phyloP scores from a whole-genome alignment of 2,329 filamentous ascomycete genomes.

The Aureobasidium vineae region DNA sequence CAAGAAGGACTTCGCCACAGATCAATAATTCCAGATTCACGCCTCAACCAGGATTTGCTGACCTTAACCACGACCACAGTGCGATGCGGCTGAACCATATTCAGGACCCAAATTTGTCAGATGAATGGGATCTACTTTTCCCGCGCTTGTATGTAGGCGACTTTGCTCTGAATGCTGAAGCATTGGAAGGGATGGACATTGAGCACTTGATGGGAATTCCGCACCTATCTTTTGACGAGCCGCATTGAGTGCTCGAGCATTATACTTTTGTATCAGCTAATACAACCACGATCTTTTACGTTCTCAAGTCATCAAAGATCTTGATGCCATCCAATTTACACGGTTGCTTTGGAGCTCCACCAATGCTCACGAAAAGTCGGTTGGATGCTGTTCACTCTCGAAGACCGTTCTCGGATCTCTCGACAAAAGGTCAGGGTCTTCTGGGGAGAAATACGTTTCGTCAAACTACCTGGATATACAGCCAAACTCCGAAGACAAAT shows the following conservation, averaged over 20 bases:
- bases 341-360: neutral
- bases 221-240: constrained; percentile 3
- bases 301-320: too few species aligned
- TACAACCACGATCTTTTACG: neutral
- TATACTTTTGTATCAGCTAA: neutral
- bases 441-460: neutral
- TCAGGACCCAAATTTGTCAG: neutral
- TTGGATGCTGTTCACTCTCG: too few species aligned
- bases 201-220: constrained; percentile 22
- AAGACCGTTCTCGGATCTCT: too few species aligned
- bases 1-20: constrained; percentile 41
- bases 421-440: neutral
- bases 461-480: constrained; percentile 37
- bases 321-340: too few species aligned
- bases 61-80: neutral
- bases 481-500: constrained; percentile 35
- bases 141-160: constrained; percentile 21
- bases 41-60: neutral
- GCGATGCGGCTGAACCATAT: neutral
- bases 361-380: neutral
- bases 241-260: neutral
- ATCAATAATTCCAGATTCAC: constrained; percentile 36
- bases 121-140: constrained; percentile 11
- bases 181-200: constrained; percentile 5
- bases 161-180: neutral